Percentiles rank a stretch among this genome's conserved stretches.
phyloP scores from a whole-genome alignment of 495 filamentous ascomycete genomes.

The Hyaloscypha finlandica region DNA sequence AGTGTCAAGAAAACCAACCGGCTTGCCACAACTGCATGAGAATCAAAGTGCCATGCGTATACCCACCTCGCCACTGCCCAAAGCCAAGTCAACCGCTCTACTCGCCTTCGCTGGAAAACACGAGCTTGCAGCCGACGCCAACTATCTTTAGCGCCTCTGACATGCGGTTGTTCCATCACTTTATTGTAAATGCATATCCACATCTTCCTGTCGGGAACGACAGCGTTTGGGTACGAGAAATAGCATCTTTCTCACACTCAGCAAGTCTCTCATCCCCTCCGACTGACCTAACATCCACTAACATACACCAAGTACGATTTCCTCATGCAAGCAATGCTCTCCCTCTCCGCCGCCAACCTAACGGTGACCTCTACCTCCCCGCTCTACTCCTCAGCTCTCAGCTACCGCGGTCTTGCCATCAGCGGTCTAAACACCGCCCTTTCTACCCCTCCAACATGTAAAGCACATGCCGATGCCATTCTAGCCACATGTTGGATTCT shows the following conservation, averaged over 20 bases:
- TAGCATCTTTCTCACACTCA: background rate
- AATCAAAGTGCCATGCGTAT: no score
- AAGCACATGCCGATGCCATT: slow-evolving; percentile 1
- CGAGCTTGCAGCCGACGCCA: no score
- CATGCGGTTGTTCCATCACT: slow-evolving; percentile 12
- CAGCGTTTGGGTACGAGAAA: background rate
- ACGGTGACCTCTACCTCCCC: background rate
- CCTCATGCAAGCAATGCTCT: slow-evolving; percentile 4
- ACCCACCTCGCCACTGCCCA: no score
- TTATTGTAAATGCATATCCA: slow-evolving; percentile 3
- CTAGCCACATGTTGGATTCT: slow-evolving; percentile 11
- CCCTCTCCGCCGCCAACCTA: slow-evolving; percentile 7
- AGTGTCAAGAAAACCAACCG: no score
- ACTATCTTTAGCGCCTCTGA: background rate
- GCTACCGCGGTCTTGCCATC: background rate
- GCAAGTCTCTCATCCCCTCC: background rate
- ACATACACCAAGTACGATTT: slow-evolving; percentile 5
- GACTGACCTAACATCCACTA: background rate
- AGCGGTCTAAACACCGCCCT: slow-evolving; percentile 1
- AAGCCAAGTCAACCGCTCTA: no score
- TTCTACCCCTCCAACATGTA: background rate
- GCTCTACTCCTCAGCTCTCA: background rate
- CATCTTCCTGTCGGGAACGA: slow-evolving; percentile 7
- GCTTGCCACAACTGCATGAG: no score
- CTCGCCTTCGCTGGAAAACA: no score